These are phyloP conservation scores for Brettanomyces anomalus DNA, from an alignment of 805 yeast species.

Conservation along the genomic window DNA sequence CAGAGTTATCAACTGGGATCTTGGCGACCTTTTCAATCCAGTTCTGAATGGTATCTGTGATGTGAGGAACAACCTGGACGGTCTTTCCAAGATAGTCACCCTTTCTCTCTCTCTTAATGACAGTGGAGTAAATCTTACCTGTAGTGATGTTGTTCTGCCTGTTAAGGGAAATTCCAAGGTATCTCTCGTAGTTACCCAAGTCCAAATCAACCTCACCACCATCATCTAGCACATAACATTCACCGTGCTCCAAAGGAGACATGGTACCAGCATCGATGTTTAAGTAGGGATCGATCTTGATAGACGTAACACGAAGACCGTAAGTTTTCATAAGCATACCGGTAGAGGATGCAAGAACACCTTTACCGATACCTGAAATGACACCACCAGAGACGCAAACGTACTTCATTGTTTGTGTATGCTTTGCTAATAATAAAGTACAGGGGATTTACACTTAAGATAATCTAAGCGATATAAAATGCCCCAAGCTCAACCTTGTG, in stretches of 20 bases:
- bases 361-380: constrained; percentile 98
- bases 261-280: constrained; percentile 99
- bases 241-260: constrained; percentile 99
- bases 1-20: constrained; percentile 86
- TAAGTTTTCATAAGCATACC: constrained; percentile 89
- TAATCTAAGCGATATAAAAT: background rate
- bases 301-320: constrained; percentile 92
- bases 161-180: constrained; percentile 86
- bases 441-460: constrained; percentile 1
- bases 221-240: constrained; percentile 93
- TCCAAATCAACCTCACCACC: constrained; percentile 99
- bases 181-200: constrained; percentile 96
- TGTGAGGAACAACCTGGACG: constrained; percentile 98
- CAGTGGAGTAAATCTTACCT: constrained; percentile 92
- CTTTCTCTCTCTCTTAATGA: constrained; percentile 87
- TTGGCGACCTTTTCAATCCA: constrained; percentile 94
- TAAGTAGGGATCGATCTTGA: constrained; percentile 98
- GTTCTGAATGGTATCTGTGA: constrained; percentile 95
- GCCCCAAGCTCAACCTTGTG: constrained; percentile 1
- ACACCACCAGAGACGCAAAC: constrained; percentile 99
- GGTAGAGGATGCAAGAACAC: constrained; percentile 95
- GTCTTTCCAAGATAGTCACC: constrained; percentile 98
- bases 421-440: background rate
- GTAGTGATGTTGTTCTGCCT: constrained; percentile 96
- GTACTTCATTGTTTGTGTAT: constrained; percentile 74